A percentile compares a stretch with the other conserved stretches of the same genome.
Conservation (phyloP, 1,139 yeast genomes). For the Candida sojae region DNA sequence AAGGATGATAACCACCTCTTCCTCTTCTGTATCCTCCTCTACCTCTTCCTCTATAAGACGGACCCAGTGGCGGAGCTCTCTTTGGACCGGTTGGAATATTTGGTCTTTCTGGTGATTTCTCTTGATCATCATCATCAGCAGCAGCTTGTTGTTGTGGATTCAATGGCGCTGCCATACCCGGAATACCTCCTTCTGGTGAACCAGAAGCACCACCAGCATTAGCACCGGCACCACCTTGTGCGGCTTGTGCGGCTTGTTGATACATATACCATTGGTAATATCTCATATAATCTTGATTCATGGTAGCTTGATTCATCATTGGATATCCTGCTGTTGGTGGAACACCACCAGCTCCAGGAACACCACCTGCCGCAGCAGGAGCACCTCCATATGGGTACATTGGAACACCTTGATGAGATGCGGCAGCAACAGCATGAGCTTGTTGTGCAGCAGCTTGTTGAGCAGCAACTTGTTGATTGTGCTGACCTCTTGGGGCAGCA, state of each 20-base stretch:
- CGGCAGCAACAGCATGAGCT: conserved; percentile 13
- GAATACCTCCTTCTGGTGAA: conserved; percentile 35
- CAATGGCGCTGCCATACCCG: conserved; percentile 43
- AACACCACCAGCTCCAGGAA: background rate
- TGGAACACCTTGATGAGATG: conserved; percentile 15
- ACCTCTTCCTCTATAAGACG: conserved; percentile 35
- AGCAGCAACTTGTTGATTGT: conserved; percentile 39
- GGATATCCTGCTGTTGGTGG: background rate
- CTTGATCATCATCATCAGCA: conserved; percentile 25
- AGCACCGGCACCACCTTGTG: conserved; percentile 15
- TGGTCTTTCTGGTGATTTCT: conserved; percentile 6
- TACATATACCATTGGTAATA: conserved; percentile 78
- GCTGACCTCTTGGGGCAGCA: conserved; percentile 88
- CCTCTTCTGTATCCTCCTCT: conserved; percentile 23
- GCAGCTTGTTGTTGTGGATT: conserved; percentile 54
- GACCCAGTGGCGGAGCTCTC: conserved; percentile 43
- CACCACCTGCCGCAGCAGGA: background rate
- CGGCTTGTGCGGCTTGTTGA: conserved; percentile 41
- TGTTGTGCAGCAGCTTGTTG: conserved; percentile 33
- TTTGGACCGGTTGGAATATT: conserved; percentile 45
- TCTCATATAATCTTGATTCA: conserved; percentile 84
- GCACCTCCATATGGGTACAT: conserved; percentile 26
- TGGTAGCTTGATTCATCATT: conserved; percentile 65
- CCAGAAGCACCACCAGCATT: conserved; percentile 15
- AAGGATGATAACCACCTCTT: conserved; percentile 31